Evolutionary conservation across 2,329 filamentous ascomycete genomes (phyloP), one percentile per base, ranked within the genome.

Genomic region (Falciphora oryzae): DNA sequence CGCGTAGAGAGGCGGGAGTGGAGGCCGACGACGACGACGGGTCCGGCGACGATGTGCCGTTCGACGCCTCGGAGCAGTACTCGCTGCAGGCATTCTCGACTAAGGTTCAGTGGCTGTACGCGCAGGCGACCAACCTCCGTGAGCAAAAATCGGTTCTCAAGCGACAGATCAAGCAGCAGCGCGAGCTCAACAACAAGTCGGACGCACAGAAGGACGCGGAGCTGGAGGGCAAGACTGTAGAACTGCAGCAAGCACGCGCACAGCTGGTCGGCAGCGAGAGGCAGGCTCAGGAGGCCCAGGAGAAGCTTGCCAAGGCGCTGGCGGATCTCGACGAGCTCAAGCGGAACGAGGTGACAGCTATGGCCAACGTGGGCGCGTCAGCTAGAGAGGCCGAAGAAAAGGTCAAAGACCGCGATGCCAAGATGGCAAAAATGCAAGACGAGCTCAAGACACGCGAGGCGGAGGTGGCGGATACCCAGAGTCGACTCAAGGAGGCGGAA

Each of bases 91-190:
- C 89, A 27, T 96, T 98, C 74, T 89, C 88, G 22, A 80, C 85
- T 11, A 92, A 91, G 71, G 87, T 98, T 0, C 89, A 93, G 71
- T 90, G 87, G 78, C 79, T 97, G 5, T 92, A 93, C 72, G 82
- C 83, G 57, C 90, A 92, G 65, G 85, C 92, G n/a, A 89, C 88
- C 25, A 85, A 85, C 27, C 80, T 97, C 50, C 89, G 91, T 67
- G 91, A 97, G 70, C 93, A 98, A 73, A 96, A 97, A 74, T 86
- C 87, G 61, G 93, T 97, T 28, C 83, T 98, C 11, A 90, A 94
- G 71, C 87, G 93, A 58, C 93, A 98, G 75, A 94, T 97, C 71
- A 94, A 96, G 78, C 93, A 98, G 74, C 94, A 98, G 77, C 90
- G 93, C 65, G 92, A 96, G 72, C 84, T 97, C 65, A 96, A 96